Conservation (phyloP, 2,329 filamentous ascomycete species). For the Fusarium virguliforme region DNA sequence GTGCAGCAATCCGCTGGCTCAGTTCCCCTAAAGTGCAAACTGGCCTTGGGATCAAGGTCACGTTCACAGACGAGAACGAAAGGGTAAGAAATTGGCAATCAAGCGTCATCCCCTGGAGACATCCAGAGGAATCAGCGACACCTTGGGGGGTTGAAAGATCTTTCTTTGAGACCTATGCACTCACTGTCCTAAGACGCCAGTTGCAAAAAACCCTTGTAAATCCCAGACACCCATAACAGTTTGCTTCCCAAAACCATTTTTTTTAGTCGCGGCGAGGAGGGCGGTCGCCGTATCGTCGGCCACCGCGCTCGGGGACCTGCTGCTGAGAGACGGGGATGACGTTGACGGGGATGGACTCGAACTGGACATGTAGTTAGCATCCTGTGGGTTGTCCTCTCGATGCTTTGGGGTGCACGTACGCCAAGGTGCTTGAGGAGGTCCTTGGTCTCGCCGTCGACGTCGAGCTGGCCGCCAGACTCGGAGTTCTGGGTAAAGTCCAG, state of each 20-base stretch:
- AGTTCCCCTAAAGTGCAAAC: slow-evolving; percentile 36
- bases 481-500: slow-evolving; percentile 97
- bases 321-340: slow-evolving; percentile 91
- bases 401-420: slow-evolving; percentile 74
- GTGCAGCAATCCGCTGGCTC: slow-evolving; percentile 22
- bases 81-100: slow-evolving; percentile 80
- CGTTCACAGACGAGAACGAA: slow-evolving; percentile 49
- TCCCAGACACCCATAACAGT: slow-evolving; percentile 60
- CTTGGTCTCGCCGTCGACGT: slow-evolving; percentile 98
- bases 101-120: slow-evolving; percentile 81
- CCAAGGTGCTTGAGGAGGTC: slow-evolving; percentile 98
- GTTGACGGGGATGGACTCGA: slow-evolving; percentile 98
- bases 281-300: slow-evolving; percentile 83
- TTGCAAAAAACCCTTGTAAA: slow-evolving; percentile 61
- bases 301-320: slow-evolving; percentile 85
- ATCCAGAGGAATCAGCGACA: slow-evolving; percentile 88
- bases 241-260: slow-evolving; percentile 53
- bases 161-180: slow-evolving; percentile 72
- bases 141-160: slow-evolving; percentile 78
- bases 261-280: slow-evolving; percentile 59
- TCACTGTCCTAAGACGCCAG: slow-evolving; percentile 73
- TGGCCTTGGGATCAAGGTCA: slow-evolving; percentile 48
- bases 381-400: neutral
- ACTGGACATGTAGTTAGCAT: slow-evolving; percentile 70
- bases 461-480: slow-evolving; percentile 94